Conservation (phyloP, 352 stramenopile genomes). For the Plasmopara halstedii region DNA sequence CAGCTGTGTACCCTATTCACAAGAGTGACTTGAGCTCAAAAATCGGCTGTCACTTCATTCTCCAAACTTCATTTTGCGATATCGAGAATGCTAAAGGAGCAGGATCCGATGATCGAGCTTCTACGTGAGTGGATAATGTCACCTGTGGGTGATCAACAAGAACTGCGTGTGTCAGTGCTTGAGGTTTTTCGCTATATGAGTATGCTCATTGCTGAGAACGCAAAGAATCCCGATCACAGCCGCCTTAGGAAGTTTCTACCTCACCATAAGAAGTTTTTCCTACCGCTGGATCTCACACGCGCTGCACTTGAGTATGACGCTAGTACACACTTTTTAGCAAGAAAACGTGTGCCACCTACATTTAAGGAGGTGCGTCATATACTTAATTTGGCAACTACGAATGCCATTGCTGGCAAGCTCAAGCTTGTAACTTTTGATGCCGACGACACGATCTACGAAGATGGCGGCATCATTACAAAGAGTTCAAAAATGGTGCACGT, state of each 20-base stretch:
- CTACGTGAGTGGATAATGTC: slow-evolving; percentile 82
- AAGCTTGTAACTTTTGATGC: slow-evolving; percentile 84
- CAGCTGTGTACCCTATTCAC: background rate
- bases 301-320: slow-evolving; percentile 62
- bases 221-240: slow-evolving; percentile 27
- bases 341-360: slow-evolving; percentile 73
- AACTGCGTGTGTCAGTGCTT: slow-evolving; percentile 54
- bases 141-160: slow-evolving; percentile 44
- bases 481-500: slow-evolving; percentile 62
- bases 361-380: slow-evolving; percentile 85
- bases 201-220: slow-evolving; percentile 72
- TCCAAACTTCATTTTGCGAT: background rate
- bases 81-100: slow-evolving; percentile 63
- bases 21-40: slow-evolving; percentile 4
- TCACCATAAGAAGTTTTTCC: slow-evolving; percentile 57
- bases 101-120: slow-evolving; percentile 82
- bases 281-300: slow-evolving; percentile 59
- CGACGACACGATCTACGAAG: slow-evolving; percentile 84
- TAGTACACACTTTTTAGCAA: slow-evolving; percentile 59
- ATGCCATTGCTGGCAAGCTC: slow-evolving; percentile 59
- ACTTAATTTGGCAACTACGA: slow-evolving; percentile 71
- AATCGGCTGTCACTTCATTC: slow-evolving; percentile 4
- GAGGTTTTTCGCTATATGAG: slow-evolving; percentile 67
- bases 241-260: slow-evolving; percentile 59
- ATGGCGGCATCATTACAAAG: slow-evolving; percentile 64